Percentiles rank a stretch among this genome's conserved stretches.
Conservation (phyloP, 768 basidiomycete species). For the Mycena rosella region DNA sequence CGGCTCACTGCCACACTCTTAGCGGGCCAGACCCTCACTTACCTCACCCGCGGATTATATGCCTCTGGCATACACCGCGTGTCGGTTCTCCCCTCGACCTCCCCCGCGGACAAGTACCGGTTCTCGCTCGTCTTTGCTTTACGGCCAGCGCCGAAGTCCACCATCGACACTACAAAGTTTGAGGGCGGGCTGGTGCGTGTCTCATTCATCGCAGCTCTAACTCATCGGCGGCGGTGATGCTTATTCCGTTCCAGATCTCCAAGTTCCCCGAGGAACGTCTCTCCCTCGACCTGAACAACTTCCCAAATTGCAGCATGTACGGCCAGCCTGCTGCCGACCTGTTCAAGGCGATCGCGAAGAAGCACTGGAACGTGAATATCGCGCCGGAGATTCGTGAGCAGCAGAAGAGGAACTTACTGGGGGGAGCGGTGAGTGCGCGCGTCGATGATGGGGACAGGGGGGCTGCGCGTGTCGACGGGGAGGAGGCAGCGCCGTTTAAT, state of each 20-base stretch:
- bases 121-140: slow-evolving; percentile 36
- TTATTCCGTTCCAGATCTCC: background rate
- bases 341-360: slow-evolving; percentile 13
- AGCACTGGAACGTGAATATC: slow-evolving; percentile 35
- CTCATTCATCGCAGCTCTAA: background rate
- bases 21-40: slow-evolving; percentile 30
- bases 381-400: slow-evolving; percentile 30
- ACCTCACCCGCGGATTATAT: slow-evolving; percentile 32
- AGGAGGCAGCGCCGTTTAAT: no score
- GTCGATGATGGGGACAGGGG: no score
- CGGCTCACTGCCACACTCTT: slow-evolving; percentile 34
- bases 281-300: slow-evolving; percentile 13
- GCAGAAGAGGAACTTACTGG: slow-evolving; percentile 29
- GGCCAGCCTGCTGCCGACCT: slow-evolving; percentile 25
- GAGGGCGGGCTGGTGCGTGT: slow-evolving; percentile 16
- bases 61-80: slow-evolving; percentile 34
- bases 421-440: background rate
- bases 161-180: slow-evolving; percentile 19
- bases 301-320: slow-evolving; percentile 30
- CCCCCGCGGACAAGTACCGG: slow-evolving; percentile 17
- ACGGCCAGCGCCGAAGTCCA: slow-evolving; percentile 22
- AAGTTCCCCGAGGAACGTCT: slow-evolving; percentile 19
- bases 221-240: background rate
- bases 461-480: no score
- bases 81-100: slow-evolving; percentile 23